Evolutionary conservation across 2,329 filamentous ascomycete species (phyloP).

Genomic region (Penicillium sp.): DNA sequence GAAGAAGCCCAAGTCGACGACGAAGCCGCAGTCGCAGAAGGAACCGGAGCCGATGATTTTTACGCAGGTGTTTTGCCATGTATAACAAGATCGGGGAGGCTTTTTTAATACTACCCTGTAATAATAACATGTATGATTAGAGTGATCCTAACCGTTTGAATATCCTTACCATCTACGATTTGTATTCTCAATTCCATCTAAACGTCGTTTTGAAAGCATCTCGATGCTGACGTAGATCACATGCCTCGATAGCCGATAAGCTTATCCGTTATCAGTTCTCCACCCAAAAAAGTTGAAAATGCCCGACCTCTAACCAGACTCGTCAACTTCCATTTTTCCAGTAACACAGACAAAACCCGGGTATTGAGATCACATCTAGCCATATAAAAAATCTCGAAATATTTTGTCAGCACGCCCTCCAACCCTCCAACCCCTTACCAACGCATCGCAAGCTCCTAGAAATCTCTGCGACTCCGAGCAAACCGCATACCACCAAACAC

Average conservation of each 20-base stretch:
- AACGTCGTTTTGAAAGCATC: not conserved
- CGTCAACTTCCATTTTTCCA: conserved; percentile 1
- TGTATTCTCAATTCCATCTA: not conserved
- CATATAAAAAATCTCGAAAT: not conserved
- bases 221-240: not conserved
- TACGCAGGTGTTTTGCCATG: not conserved
- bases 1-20: conserved; percentile 15
- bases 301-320: conserved; percentile 9
- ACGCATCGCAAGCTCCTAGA: not conserved
- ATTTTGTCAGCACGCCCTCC: not conserved
- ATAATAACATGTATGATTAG: conserved; percentile 17
- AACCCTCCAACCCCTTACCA: too few species aligned
- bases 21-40: conserved; percentile 13
- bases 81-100: not conserved
- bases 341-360: not conserved
- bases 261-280: conserved; percentile 27
- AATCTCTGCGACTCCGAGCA: conserved; percentile 3
- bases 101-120: not conserved
- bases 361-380: not conserved
- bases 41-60: conserved; percentile 28
- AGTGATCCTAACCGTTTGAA: conserved; percentile 1
- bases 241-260: conserved; percentile 9
- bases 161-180: not conserved
- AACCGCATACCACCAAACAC: not conserved
- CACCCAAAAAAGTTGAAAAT: conserved; percentile 28